These are phyloP conservation scores for Tulasnella sp. DNA, from an alignment of 768 basidiomycete genomes.

Conservation along the genomic window DNA sequence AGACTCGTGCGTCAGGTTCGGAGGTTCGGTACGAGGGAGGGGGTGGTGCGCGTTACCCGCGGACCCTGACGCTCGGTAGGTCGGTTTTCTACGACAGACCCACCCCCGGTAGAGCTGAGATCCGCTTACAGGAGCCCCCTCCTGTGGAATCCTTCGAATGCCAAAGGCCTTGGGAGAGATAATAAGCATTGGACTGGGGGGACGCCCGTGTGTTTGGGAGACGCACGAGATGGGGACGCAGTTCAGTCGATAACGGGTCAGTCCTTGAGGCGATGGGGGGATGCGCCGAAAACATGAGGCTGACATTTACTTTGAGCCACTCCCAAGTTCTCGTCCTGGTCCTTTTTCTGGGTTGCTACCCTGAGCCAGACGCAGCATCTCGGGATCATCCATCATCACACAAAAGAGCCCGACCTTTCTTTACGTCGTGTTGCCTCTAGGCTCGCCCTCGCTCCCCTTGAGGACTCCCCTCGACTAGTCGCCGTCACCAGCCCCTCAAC, in stretches of 20 bases:
- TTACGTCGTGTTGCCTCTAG: slow-evolving; percentile 8
- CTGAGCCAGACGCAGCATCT: slow-evolving; percentile 14
- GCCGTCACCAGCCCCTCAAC: slow-evolving; percentile 1
- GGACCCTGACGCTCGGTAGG: background rate
- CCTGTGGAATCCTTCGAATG: slow-evolving; percentile 5
- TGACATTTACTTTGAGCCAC: slow-evolving; percentile 10
- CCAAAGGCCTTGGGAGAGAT: slow-evolving; percentile 13
- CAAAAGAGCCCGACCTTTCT: slow-evolving; percentile 20
- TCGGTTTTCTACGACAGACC: background rate
- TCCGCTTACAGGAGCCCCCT: slow-evolving; percentile 13
- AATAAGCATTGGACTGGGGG: slow-evolving; percentile 9
- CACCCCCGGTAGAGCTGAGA: slow-evolving; percentile 11
- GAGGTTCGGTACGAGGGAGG: slow-evolving; percentile 13
- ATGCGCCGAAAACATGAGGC: slow-evolving; percentile 25
- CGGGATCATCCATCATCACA: background rate
- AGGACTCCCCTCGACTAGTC: slow-evolving; percentile 17
- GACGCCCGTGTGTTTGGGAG: background rate
- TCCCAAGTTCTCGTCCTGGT: slow-evolving; percentile 10
- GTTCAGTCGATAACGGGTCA: slow-evolving; percentile 17
- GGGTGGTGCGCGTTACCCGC: background rate
- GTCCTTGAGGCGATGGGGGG: slow-evolving; percentile 23
- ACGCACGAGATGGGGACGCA: background rate
- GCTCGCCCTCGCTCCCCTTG: slow-evolving; percentile 15
- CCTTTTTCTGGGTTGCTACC: slow-evolving; percentile 11
- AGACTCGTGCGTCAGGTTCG: background rate